Base-by-base conservation (phyloP, 2,329 filamentous ascomycete species). In the Neonectria hederae region DNA sequence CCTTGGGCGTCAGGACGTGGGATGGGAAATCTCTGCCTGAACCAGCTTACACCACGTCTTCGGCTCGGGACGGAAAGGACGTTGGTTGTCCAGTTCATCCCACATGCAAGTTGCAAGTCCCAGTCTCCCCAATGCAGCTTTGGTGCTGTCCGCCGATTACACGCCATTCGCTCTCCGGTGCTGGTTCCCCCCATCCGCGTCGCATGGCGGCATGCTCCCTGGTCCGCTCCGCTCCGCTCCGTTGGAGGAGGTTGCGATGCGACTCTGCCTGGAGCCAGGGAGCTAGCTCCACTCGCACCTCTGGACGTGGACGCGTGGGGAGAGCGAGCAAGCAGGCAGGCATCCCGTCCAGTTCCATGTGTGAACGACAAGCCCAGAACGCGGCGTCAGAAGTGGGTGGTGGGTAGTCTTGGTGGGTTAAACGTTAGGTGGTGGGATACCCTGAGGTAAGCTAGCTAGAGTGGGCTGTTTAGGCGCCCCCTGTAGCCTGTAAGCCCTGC, bases 91-190 rank as follows among this genome's bases (percentile, higher is more conserved):
- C 5, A 4, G 30, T 32, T 32, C 59, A 62, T 62, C 53, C 59
- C 59, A 62, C 59, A 62, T 54, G 54, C 59, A 40, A 24, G 53
- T 35, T 54, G 40, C 54, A 54, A 54, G 49, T 48, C 54, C 59
- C 40, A 57, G 59, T 24, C 54, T 62, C 48, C 42, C 54, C 54
- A 19, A 63, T 63, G 60, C 54, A 63, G 60, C 26, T 26, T 63
- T 54, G 60, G 54, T 63, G 54, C 60, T 58, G 60, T 14, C 54
- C 60, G 59, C 59, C 53, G 59, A 46, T 62, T 56, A 62, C 59
- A 56, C 59, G 59, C 59, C 59, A 62, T 62, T 62, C 59, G 54
- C 60, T 60, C 40, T 14, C 38, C 14, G 38, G 8, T 13, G 51
- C 28, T 45, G 19, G 21, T 42, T 46, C 19, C 35, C 46, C n/a